Evolutionary conservation across 1,284 basidiomycete species (phyloP).

Genomic region (Agaricales sp.): DNA sequence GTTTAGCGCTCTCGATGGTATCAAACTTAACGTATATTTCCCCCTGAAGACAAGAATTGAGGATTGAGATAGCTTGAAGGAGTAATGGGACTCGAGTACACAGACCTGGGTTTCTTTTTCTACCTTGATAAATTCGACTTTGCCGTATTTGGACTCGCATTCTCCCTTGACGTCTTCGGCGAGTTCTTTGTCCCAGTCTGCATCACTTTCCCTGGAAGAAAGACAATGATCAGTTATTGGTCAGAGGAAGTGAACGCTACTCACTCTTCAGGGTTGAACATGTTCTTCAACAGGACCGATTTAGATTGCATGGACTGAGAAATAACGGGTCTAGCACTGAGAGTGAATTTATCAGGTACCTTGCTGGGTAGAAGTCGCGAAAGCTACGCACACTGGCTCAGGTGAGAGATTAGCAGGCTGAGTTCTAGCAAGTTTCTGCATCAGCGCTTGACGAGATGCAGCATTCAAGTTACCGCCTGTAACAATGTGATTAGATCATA

Average conservation of each 20-base stretch:
- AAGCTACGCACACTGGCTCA: constrained; percentile 58
- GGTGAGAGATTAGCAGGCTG: constrained; percentile 51
- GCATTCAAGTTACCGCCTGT: constrained; percentile 88
- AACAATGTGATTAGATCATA: constrained; percentile 6
- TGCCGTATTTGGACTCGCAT: constrained; percentile 86
- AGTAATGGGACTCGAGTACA: constrained; percentile 2
- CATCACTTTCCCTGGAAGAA: constrained; percentile 75
- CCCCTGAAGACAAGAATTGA: constrained; percentile 49
- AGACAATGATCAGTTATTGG: constrained; percentile 5
- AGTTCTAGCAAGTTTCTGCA: constrained; percentile 97
- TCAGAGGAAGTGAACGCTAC: constrained; percentile 20
- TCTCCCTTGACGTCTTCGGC: constrained; percentile 94
- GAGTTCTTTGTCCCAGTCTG: constrained; percentile 94
- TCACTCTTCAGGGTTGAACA: constrained; percentile 95
- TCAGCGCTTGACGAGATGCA: constrained; percentile 92
- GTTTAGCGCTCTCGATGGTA: constrained; percentile 67
- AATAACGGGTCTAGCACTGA: constrained; percentile 57
- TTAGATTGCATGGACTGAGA: constrained; percentile 74
- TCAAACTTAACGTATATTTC: constrained; percentile 97
- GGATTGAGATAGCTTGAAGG: background rate
- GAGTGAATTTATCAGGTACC: constrained; percentile 12
- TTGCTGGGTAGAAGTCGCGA: too few species aligned
- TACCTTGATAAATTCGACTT: constrained; percentile 81
- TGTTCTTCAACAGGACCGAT: constrained; percentile 84
- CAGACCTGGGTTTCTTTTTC: constrained; percentile 88